Base-by-base conservation (phyloP, 75 land plant genomes). In the Picea sitchensis region DNA sequence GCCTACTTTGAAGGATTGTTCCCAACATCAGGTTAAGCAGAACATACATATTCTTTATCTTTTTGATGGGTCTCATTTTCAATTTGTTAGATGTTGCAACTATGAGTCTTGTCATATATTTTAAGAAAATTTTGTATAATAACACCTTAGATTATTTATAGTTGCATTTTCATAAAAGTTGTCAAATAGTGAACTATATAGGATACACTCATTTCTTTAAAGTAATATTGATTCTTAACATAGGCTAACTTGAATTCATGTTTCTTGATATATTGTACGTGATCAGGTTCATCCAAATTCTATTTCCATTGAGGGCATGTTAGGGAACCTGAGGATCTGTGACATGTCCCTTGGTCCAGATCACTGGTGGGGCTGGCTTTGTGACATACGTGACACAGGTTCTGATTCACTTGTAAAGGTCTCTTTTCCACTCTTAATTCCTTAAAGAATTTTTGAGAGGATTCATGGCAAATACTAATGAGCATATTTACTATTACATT, bases 371-470 rank as follows among this genome's bases (percentile, higher is more conserved):
- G 92, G 96, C 59, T 93, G 98, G 99, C 88, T 95, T 15, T 98
- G 96, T 87, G 95, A 98, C 82, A 90, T 92, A 69, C 92, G 94
- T 20, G 86, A 95, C 75, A 94, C 92, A 62, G 93, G 90, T 56
- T 83, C 79, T 79, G 98, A 91, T 77, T 98, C 99, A 5, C 94
- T 98, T 81, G 94, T 98, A 32, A 89, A 98, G 96, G 99, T 98
- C 83, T 21, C 17, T 62, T 76, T 63, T 11, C 20, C 26, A 4
- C 74, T n/a, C 26, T 71, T 71, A 14, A 15, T 1, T 20, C 36
- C 23, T 18, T n/a, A 51, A 47, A 51, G 41, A 2, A 71, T 11
- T 69, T n/a, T 15, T 20, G 12, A 71, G 26, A 21, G 44, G 9
- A 21, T 71, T 71, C 54, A 51, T 71, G n/a, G 51, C 26, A 44